Percentiles rank a stretch among this genome's conserved stretches.
phyloP scores from a whole-genome alignment of 179 eudicot genomes.

The Spergularia azorica region DNA sequence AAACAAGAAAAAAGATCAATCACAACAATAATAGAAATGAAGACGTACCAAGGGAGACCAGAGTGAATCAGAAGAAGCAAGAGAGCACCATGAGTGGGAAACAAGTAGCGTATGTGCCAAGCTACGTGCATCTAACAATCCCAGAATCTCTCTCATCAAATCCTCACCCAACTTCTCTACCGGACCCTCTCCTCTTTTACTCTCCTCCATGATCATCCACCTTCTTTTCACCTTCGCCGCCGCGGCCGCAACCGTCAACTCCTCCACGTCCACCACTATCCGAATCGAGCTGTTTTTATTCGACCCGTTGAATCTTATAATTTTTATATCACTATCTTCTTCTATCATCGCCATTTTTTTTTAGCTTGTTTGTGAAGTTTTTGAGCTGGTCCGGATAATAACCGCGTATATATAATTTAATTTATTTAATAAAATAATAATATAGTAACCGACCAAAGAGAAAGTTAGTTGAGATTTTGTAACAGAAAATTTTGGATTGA shows the following conservation, averaged over 20 bases:
- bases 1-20: background rate
- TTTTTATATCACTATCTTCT: background rate
- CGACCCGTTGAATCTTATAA: background rate
- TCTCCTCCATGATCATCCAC: background rate
- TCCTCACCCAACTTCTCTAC: slow-evolving; percentile 50
- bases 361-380: background rate
- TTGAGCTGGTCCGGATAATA: no score
- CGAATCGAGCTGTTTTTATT: background rate
- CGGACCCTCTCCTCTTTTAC: slow-evolving; percentile 37
- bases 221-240: background rate
- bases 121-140: slow-evolving; percentile 57
- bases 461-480: no score
- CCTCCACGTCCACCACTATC: background rate
- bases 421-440: no score
- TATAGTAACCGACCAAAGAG: no score
- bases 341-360: background rate
- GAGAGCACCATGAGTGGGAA: slow-evolving; percentile 54
- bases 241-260: background rate
- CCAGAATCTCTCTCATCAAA: slow-evolving; percentile 46
- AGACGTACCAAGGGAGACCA: slow-evolving; percentile 55
- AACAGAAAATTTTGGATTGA: no score
- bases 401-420: no score
- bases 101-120: slow-evolving; percentile 58
- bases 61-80: slow-evolving; percentile 65
- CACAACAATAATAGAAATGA: background rate